Evolutionary conservation across 257 asterid species (phyloP).

Genomic region (Prunella vulgaris): DNA sequence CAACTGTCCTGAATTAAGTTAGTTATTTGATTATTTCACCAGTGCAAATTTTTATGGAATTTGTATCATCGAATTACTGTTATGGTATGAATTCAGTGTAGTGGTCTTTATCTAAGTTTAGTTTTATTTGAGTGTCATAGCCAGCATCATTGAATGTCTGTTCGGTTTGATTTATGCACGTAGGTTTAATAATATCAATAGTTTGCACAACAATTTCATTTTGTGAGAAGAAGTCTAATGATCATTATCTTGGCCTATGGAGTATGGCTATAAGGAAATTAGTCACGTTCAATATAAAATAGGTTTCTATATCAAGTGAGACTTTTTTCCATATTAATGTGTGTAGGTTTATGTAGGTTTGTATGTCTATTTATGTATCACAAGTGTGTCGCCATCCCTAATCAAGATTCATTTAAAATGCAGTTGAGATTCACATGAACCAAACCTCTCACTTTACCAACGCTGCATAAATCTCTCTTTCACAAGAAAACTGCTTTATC

Average conservation of each 20-base stretch:
- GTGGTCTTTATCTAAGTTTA: not conserved
- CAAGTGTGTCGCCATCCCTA: conserved; percentile 1
- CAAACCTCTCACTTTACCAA: conserved; percentile 13
- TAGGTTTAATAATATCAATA: not conserved
- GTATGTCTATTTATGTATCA: not conserved
- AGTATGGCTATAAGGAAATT: not conserved
- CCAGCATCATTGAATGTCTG: not conserved
- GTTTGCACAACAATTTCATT: not conserved
- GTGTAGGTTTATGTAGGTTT: not conserved
- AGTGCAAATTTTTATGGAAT: not conserved
- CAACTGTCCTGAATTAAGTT: not conserved
- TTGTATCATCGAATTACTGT: not conserved
- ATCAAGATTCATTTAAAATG: conserved; percentile 7
- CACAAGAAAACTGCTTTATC: conserved; percentile 31
- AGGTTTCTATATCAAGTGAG: not conserved
- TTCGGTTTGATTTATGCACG: not conserved
- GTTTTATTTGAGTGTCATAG: not conserved
- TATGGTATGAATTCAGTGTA: not conserved
- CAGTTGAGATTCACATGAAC: conserved; percentile 35
- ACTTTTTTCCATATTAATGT: not conserved
- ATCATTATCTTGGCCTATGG: not conserved
- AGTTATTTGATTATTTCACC: not conserved
- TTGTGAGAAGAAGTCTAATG: not conserved
- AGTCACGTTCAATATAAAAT: not conserved
- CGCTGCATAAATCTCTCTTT: conserved; percentile 9